Percentiles rank a stretch among this genome's conserved stretches.
Conservation (phyloP, 179 eudicot genomes). For the Drosera spatulata region DNA sequence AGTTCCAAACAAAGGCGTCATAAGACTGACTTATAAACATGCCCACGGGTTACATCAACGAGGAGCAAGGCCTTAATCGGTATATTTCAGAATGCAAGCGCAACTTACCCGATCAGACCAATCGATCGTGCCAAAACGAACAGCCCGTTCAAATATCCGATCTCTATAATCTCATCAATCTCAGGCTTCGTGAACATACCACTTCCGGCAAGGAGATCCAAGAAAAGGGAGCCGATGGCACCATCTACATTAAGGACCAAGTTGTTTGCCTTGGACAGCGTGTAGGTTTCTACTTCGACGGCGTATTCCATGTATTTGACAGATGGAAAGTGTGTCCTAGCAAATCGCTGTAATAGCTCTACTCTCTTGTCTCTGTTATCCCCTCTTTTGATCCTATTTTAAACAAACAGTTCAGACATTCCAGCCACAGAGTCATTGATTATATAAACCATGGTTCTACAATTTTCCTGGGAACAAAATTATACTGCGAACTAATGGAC, state of each 20-base stretch:
- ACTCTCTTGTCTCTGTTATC: slow-evolving; percentile 99
- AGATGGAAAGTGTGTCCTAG: slow-evolving; percentile 83
- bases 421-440: neutral
- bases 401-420: neutral
- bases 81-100: neutral
- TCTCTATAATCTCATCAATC: slow-evolving; percentile 86
- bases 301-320: slow-evolving; percentile 99
- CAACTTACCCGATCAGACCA: slow-evolving; percentile 97
- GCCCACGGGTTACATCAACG: neutral
- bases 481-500: neutral
- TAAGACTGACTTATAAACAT: neutral
- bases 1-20: neutral
- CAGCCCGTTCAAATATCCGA: slow-evolving; percentile 93
- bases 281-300: slow-evolving; percentile 88
- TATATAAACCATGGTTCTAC: too few species aligned
- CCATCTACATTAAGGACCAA: slow-evolving; percentile 93
- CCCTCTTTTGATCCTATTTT: slow-evolving; percentile 84
- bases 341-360: slow-evolving; percentile 79
- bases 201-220: slow-evolving; percentile 96
- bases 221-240: slow-evolving; percentile 86
- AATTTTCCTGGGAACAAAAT: too few species aligned
- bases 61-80: neutral
- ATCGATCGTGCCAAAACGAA: slow-evolving; percentile 92
- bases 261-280: slow-evolving; percentile 93
- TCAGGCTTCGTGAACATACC: slow-evolving; percentile 95